Conservation (phyloP, 768 basidiomycete genomes). For the Phaffia australis region DNA sequence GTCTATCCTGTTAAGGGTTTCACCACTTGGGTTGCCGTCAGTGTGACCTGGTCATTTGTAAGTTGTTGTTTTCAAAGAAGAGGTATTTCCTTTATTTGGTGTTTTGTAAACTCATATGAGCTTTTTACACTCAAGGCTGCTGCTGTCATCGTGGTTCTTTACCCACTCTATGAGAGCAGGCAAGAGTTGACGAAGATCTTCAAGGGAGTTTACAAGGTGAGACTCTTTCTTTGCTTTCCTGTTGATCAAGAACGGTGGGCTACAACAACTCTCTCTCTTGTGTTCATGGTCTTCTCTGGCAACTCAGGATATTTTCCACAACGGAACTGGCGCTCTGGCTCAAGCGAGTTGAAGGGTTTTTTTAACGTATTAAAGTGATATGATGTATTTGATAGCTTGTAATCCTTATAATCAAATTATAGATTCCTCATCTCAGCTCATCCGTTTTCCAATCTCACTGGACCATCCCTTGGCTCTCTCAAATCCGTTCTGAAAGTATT, state of each 20-base stretch:
- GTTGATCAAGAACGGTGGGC: too few species aligned
- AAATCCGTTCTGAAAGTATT: too few species aligned
- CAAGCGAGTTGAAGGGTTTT: background rate
- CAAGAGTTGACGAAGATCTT: conserved; percentile 51
- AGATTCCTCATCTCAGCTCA: too few species aligned
- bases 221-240: background rate
- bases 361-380: too few species aligned
- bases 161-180: conserved; percentile 77
- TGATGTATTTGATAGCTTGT: too few species aligned
- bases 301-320: conserved; percentile 11
- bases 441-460: too few species aligned
- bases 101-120: too few species aligned
- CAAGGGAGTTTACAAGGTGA: conserved; percentile 55
- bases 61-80: conserved; percentile 42
- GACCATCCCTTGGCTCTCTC: too few species aligned
- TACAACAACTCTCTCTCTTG: too few species aligned
- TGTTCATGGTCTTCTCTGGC: too few species aligned
- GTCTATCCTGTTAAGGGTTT: conserved; percentile 31
- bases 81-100: too few species aligned
- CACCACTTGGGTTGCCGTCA: conserved; percentile 64
- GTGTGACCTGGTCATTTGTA: conserved; percentile 72
- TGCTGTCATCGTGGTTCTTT: conserved; percentile 62
- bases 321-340: background rate
- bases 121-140: conserved; percentile 39
- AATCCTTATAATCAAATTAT: too few species aligned